Base-by-base conservation (phyloP, 2,329 filamentous ascomycete species). In the Aspergillus clavatus region DNA sequence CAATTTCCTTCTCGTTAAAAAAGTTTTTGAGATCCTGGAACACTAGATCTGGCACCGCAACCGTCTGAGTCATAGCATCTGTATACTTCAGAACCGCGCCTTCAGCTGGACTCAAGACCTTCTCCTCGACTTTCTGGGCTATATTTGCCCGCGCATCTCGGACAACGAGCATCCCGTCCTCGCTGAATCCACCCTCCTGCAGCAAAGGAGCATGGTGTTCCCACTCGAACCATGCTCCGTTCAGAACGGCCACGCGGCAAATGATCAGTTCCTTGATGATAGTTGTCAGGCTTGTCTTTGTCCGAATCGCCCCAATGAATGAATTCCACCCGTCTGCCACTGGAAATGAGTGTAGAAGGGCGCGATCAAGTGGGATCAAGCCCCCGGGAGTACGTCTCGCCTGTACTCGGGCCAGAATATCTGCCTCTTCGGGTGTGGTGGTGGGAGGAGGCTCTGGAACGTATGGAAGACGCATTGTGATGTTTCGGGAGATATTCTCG, bases 191-290 rank as follows among this genome's bases (percentile, higher is more conserved):
- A 0, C 70, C 70, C 7, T 74, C 71, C 4, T 78, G 77, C 11
- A 91, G 73, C n/a, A 91, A 71, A 1, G 87, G 87, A 12, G 82
- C 83, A 62, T 95, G 89, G 43, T 87, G 80, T 27, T 72, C 78
- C 88, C 87, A 94, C 66, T 95, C 89, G 67, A 89, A 94, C 82
- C 85, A 88, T 1, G 89, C 89, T 14, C 77, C 68, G 68, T 94
- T 95, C 57, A 88, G 78, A 12, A 85, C 82, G 10, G 89, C 89
- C 11, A 94, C 86, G 39, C 88, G 79, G 59, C 82, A 88, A 56
- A 95, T 90, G 53, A 86, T 84, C 14, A 90, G 74, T 72, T 95
- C 88, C 54, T 86, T 82, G 42, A 89, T 58, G 26, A 69, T 61
- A 3, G 69, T 63, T 3, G 74, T 59, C 3, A 81, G 66, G 10